These are phyloP conservation scores for Recurvomyces mirabilis DNA, from an alignment of 495 filamentous ascomycete genomes.

Conservation along the genomic window DNA sequence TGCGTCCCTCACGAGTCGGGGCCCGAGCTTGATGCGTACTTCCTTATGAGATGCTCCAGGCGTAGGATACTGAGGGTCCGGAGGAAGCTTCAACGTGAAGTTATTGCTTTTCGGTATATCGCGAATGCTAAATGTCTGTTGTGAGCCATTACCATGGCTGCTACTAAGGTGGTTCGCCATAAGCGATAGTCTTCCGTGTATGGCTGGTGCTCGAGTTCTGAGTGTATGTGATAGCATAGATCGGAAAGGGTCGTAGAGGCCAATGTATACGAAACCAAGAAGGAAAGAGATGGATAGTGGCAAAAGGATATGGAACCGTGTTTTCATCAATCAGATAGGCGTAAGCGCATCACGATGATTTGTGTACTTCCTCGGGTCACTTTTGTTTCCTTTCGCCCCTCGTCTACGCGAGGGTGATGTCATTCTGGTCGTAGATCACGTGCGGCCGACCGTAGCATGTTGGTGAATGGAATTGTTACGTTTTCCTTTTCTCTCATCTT, in stretches of 20 bases:
- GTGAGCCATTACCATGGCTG: background rate
- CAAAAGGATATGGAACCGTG: background rate
- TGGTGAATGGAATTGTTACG: background rate
- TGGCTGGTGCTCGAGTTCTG: slow-evolving; percentile 21
- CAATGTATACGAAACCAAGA: background rate
- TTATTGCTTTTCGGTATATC: slow-evolving; percentile 76
- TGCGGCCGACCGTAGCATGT: background rate
- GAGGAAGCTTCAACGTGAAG: slow-evolving; percentile 68
- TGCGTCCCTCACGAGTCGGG: slow-evolving; percentile 74
- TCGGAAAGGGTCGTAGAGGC: slow-evolving; percentile 8
- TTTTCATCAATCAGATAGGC: too few relatives aligned
- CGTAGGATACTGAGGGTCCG: slow-evolving; percentile 71
- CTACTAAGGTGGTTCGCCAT: slow-evolving; percentile 41
- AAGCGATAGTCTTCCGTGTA: slow-evolving; percentile 29
- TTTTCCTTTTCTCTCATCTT: background rate
- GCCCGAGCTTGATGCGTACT: slow-evolving; percentile 61
- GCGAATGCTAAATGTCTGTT: slow-evolving; percentile 12
- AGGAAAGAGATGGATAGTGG: background rate
- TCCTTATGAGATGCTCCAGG: slow-evolving; percentile 69
- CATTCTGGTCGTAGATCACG: background rate
- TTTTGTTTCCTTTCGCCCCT: background rate
- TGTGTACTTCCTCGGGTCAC: too few relatives aligned
- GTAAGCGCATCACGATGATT: too few relatives aligned
- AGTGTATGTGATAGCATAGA: slow-evolving; percentile 34
- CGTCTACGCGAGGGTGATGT: background rate